These are phyloP conservation scores for Psilocybe cubensis DNA, from an alignment of 768 basidiomycete genomes.

Conservation along the genomic window DNA sequence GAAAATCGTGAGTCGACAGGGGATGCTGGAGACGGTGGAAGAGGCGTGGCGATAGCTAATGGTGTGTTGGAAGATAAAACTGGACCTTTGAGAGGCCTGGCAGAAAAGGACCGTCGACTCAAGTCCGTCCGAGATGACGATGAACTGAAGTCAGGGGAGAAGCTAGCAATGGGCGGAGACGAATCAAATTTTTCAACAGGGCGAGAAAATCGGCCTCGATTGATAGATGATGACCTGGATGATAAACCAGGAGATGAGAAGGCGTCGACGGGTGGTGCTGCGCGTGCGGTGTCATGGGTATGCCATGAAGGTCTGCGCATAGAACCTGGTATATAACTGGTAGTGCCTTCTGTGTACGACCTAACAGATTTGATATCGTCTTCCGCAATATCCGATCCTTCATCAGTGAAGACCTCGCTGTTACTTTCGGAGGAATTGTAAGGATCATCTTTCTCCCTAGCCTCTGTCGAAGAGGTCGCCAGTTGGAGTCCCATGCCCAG, in stretches of 20 bases:
- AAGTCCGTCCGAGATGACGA: slow-evolving; percentile 41
- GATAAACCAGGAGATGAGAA: slow-evolving; percentile 14
- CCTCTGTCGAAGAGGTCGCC: slow-evolving; percentile 66
- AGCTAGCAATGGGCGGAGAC: slow-evolving; percentile 23
- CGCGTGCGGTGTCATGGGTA: slow-evolving; percentile 28
- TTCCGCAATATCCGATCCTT: slow-evolving; percentile 62
- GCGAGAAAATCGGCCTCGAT: slow-evolving; percentile 33
- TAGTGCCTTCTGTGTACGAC: slow-evolving; percentile 62
- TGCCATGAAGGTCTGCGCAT: slow-evolving; percentile 55
- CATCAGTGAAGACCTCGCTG: slow-evolving; percentile 70
- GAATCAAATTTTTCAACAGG: slow-evolving; percentile 24
- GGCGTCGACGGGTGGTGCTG: slow-evolving; percentile 12
- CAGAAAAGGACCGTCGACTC: slow-evolving; percentile 47
- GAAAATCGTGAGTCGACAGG: slow-evolving; percentile 37
- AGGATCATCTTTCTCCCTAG: slow-evolving; percentile 54
- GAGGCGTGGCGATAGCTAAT: slow-evolving; percentile 40
- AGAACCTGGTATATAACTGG: slow-evolving; percentile 28
- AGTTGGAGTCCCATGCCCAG: slow-evolving; percentile 68
- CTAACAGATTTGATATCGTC: slow-evolving; percentile 74
- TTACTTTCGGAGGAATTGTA: slow-evolving; percentile 61
- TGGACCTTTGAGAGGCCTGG: slow-evolving; percentile 42
- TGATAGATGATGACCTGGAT: slow-evolving; percentile 20
- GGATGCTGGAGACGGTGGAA: slow-evolving; percentile 54
- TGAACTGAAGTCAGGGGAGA: slow-evolving; percentile 25
- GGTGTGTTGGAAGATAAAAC: slow-evolving; percentile 43